phyloP scores from a whole-genome alignment of 768 basidiomycete genomes.

The Jaapia argillacea region DNA sequence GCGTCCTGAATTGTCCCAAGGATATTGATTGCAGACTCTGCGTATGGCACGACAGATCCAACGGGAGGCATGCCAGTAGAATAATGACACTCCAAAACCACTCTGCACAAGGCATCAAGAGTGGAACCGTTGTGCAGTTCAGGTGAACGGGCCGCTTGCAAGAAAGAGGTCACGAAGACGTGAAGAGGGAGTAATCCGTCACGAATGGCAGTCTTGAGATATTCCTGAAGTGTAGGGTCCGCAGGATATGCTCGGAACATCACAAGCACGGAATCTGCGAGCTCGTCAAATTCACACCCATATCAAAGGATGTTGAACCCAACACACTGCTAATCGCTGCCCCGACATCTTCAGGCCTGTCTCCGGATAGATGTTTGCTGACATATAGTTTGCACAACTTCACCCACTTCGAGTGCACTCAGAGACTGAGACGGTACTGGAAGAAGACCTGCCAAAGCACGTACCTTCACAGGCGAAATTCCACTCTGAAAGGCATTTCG shows the following conservation, averaged over 20 bases:
- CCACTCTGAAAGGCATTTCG: conserved; percentile 69
- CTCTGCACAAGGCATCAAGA: conserved; percentile 58
- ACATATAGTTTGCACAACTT: conserved; percentile 53
- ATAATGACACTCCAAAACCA: conserved; percentile 56
- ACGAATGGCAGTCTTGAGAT: conserved; percentile 50
- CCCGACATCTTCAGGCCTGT: conserved; percentile 35
- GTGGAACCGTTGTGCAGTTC: conserved; percentile 57
- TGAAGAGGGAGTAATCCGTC: conserved; percentile 45
- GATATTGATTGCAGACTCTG: conserved; percentile 37
- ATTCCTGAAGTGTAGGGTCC: conserved; percentile 57
- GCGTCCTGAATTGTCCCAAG: conserved; percentile 52
- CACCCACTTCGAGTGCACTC: conserved; percentile 44
- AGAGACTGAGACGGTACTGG: conserved; percentile 4
- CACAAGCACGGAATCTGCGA: conserved; percentile 55
- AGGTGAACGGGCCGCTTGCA: conserved; percentile 55
- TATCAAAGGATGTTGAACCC: not conserved
- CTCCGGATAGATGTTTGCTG: conserved; percentile 33
- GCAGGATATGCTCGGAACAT: conserved; percentile 62
- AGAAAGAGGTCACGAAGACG: conserved; percentile 54
- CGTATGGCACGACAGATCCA: conserved; percentile 43
- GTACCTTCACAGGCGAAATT: conserved; percentile 51
- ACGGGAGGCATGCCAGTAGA: conserved; percentile 40
- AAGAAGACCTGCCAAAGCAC: conserved; percentile 9
- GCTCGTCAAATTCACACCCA: not conserved
- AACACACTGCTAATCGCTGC: conserved; percentile 47